Evolutionary conservation across 2,329 filamentous ascomycete genomes (phyloP).

Genomic region (Niveomyces coronatus): DNA sequence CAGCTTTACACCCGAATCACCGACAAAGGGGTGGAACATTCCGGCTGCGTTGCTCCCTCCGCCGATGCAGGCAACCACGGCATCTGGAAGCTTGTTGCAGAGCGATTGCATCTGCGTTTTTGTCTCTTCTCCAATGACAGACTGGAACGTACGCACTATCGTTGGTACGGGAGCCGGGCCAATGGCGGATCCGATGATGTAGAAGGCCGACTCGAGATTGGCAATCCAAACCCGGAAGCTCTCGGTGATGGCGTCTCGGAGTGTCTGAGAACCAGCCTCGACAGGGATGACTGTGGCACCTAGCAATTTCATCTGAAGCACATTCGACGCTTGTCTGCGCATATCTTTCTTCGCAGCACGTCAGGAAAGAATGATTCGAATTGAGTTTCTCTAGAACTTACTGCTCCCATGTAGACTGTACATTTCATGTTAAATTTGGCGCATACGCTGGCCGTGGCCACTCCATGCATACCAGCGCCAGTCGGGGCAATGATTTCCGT

Average conservation of each 20-base stretch:
- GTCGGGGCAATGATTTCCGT: constrained; percentile 97
- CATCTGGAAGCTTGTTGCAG: constrained; percentile 83
- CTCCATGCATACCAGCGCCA: constrained; percentile 93
- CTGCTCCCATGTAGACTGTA: constrained; percentile 93
- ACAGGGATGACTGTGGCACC: constrained; percentile 89
- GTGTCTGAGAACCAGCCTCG: constrained; percentile 75
- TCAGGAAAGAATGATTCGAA: not conserved
- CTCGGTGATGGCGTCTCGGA: constrained; percentile 88
- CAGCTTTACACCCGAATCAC: constrained; percentile 75
- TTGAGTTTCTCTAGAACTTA: constrained; percentile 27
- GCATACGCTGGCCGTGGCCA: constrained; percentile 93
- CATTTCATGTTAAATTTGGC: constrained; percentile 98
- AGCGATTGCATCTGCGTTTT: constrained; percentile 81
- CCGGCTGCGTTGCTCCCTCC: constrained; percentile 90
- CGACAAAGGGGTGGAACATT: constrained; percentile 96
- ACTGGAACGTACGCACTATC: constrained; percentile 96
- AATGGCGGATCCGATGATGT: constrained; percentile 96
- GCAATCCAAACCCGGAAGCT: constrained; percentile 91
- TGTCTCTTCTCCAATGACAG: constrained; percentile 89
- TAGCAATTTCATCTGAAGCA: constrained; percentile 95
- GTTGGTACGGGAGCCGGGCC: constrained; percentile 96
- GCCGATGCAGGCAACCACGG: constrained; percentile 91
- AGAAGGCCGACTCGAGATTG: constrained; percentile 90
- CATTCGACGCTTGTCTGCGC: constrained; percentile 88
- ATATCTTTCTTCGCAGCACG: constrained; percentile 68